Evolutionary conservation across 768 basidiomycete species (phyloP).

Genomic region (Tubosaeta sp.): DNA sequence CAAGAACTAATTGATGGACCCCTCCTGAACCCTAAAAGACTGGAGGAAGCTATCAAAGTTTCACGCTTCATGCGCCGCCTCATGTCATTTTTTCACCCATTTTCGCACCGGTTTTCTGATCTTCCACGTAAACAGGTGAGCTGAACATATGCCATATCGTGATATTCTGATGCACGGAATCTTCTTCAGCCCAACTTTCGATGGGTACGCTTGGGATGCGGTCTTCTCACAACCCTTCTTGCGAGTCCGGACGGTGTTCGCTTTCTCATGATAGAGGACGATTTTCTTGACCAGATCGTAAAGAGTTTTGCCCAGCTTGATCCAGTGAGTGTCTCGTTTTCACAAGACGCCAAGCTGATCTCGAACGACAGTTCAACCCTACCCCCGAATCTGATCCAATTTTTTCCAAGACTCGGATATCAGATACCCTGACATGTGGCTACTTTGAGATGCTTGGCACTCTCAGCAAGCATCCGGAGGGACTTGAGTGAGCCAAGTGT

Average conservation of each 20-base stretch:
- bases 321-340: constrained; percentile 53
- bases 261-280: constrained; percentile 79
- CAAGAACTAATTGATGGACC: constrained; percentile 91
- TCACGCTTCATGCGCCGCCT: constrained; percentile 85
- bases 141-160: neutral
- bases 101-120: constrained; percentile 82
- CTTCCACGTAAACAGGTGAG: constrained; percentile 63
- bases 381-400: constrained; percentile 71
- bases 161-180: neutral
- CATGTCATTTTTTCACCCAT: constrained; percentile 93
- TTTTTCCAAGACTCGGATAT: constrained; percentile 79
- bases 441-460: constrained; percentile 96
- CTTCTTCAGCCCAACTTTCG: constrained; percentile 59
- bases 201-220: constrained; percentile 85
- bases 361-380: constrained; percentile 55
- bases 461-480: constrained; percentile 83
- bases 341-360: neutral
- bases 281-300: constrained; percentile 76
- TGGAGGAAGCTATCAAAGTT: constrained; percentile 93
- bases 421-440: constrained; percentile 81
- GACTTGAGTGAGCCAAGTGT: constrained; percentile 66
- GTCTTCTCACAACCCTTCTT: constrained; percentile 77
- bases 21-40: constrained; percentile 80
- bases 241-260: constrained; percentile 78
- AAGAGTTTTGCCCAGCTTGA: constrained; percentile 90